These are phyloP conservation scores for Colletotrichum nymphaeae DNA, from an alignment of 2,329 filamentous ascomycete species.

Conservation along the genomic window DNA sequence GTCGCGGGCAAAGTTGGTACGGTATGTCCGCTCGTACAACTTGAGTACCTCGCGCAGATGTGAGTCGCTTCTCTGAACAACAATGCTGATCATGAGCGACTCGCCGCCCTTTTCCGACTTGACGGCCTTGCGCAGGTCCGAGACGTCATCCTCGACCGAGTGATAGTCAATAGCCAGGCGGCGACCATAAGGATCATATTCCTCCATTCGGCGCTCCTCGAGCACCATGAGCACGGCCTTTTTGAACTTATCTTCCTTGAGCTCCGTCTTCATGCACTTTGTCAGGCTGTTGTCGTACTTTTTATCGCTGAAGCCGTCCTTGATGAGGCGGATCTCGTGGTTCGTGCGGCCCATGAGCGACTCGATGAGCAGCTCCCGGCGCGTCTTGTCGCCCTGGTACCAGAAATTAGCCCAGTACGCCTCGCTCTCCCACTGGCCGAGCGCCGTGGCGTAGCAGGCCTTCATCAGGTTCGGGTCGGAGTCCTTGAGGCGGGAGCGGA, in stretches of 20 bases:
- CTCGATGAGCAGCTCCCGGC: slow-evolving; percentile 92
- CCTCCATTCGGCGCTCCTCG: slow-evolving; percentile 86
- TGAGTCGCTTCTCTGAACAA: slow-evolving; percentile 81
- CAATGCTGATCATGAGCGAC: slow-evolving; percentile 85
- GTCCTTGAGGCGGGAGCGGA: slow-evolving; percentile 80
- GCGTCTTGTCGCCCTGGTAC: slow-evolving; percentile 89
- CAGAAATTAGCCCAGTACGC: slow-evolving; percentile 99
- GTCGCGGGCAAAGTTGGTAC: slow-evolving; percentile 86
- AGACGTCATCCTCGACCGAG: slow-evolving; percentile 77
- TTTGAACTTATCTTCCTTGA: slow-evolving; percentile 97
- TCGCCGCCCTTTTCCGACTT: slow-evolving; percentile 85
- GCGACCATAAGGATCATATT: slow-evolving; percentile 74
- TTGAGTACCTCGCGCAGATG: slow-evolving; percentile 85
- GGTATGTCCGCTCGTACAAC: slow-evolving; percentile 78
- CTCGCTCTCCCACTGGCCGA: slow-evolving; percentile 92
- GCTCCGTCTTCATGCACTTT: slow-evolving; percentile 90
- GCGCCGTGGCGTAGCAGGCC: slow-evolving; percentile 87
- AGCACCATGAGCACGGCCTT: slow-evolving; percentile 86
- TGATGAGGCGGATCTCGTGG: slow-evolving; percentile 87
- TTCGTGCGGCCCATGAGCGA: slow-evolving; percentile 91
- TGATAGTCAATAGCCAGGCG: slow-evolving; percentile 67
- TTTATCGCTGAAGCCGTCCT: slow-evolving; percentile 89
- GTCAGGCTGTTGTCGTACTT: slow-evolving; percentile 86
- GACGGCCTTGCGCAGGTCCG: slow-evolving; percentile 75
- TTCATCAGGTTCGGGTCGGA: slow-evolving; percentile 85